Percentiles rank a stretch among this genome's conserved stretches.
These are phyloP conservation scores for Alternaria conjuncta DNA, from an alignment of 2,329 filamentous ascomycete species.

Conservation along the genomic window DNA sequence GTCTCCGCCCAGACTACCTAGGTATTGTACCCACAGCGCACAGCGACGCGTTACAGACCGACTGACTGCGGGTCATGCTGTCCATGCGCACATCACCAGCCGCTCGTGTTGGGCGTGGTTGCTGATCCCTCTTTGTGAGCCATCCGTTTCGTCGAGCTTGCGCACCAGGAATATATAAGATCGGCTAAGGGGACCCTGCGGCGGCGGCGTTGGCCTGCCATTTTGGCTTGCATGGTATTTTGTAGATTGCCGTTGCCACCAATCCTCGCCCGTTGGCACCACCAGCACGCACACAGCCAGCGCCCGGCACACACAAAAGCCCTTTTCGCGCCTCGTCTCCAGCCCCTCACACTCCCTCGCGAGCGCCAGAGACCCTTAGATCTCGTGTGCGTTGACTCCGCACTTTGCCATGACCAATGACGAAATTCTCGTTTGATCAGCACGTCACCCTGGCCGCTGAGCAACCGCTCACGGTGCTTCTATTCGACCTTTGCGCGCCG, in stretches of 20 bases:
- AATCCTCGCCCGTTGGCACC: background rate
- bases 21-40: background rate
- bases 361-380: background rate
- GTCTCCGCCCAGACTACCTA: background rate
- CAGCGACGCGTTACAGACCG: constrained; percentile 2
- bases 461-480: constrained; percentile 18
- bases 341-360: background rate
- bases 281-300: background rate
- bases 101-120: constrained; percentile 19
- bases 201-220: constrained; percentile 16
- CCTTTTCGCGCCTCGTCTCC: background rate
- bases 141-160: constrained; percentile 16
- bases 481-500: constrained; percentile 15
- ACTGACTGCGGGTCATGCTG: constrained; percentile 16
- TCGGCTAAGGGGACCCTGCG: constrained; percentile 39
- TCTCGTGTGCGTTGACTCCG: background rate
- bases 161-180: constrained; percentile 26
- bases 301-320: background rate
- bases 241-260: constrained; percentile 7
- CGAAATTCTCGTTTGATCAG: constrained; percentile 27
- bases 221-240: constrained; percentile 10
- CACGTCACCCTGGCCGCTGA: constrained; percentile 19
- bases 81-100: constrained; percentile 20
- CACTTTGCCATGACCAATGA: constrained; percentile 13
- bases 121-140: constrained; percentile 30